Conservation (phyloP, 352 stramenopile species). For the Globisporangium recalcitrans region DNA sequence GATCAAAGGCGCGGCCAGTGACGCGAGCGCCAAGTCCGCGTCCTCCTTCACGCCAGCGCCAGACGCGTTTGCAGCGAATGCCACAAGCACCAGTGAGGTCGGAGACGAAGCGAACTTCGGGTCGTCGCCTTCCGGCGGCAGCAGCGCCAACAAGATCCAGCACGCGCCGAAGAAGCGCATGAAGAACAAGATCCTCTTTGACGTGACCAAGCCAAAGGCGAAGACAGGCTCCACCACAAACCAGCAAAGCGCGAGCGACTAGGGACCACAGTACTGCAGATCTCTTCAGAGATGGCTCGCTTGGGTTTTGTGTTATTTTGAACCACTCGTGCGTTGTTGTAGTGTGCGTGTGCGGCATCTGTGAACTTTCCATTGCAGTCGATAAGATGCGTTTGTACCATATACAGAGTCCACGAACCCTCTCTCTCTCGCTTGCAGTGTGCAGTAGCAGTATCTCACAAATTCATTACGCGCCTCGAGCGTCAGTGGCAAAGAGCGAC, state of each 20-base stretch:
- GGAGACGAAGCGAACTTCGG: neutral
- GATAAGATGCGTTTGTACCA: neutral
- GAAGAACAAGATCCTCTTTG: constrained; percentile 12
- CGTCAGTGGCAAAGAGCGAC: neutral
- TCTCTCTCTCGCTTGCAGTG: neutral
- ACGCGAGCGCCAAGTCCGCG: neutral
- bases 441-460: neutral
- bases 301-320: neutral
- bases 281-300: too few species aligned
- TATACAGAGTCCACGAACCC: neutral
- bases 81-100: neutral
- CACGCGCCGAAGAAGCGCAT: constrained; percentile 11
- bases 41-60: neutral
- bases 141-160: constrained; percentile 11
- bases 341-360: neutral
- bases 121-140: neutral
- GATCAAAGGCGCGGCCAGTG: neutral
- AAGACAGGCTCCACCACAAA: neutral
- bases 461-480: neutral
- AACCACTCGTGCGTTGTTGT: neutral
- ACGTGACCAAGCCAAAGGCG: neutral
- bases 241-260: neutral
- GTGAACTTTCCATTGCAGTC: neutral
- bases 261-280: neutral
- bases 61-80: neutral